phyloP scores from a whole-genome alignment of 2,329 filamentous ascomycete species.

The Davidsoniella virescens region DNA sequence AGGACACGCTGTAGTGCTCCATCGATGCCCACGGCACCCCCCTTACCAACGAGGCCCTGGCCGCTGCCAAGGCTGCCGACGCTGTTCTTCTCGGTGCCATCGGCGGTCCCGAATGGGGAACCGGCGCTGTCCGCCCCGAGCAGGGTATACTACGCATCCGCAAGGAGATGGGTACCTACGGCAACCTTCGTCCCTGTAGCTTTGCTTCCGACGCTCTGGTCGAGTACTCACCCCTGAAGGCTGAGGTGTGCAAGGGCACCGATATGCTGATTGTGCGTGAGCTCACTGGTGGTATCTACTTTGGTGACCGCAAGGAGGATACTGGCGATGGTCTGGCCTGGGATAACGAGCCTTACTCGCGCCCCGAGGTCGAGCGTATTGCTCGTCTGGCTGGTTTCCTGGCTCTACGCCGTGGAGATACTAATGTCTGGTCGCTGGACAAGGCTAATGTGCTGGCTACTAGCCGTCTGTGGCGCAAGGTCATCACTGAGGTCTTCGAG shows the following conservation, averaged over 20 bases:
- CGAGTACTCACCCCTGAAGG: constrained; percentile 73
- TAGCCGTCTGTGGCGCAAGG: constrained; percentile 75
- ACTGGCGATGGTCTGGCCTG: constrained; percentile 58
- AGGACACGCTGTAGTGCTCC: constrained; percentile 45
- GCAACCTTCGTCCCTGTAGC: constrained; percentile 90
- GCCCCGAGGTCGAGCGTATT: constrained; percentile 74
- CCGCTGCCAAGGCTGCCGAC: constrained; percentile 68
- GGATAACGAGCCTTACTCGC: constrained; percentile 78
- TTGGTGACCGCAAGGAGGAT: constrained; percentile 71
- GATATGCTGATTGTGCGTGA: constrained; percentile 90
- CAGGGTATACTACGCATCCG: constrained; percentile 81
- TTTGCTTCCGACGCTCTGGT: constrained; percentile 80
- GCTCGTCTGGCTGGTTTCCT: constrained; percentile 67
- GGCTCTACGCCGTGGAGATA: constrained; percentile 56
- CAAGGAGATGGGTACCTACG: constrained; percentile 87
- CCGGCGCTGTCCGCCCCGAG: constrained; percentile 72
- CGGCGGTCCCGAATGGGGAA: constrained; percentile 93
- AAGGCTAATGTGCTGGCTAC: constrained; percentile 96
- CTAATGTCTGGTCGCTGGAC: constrained; percentile 66
- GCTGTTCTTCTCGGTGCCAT: constrained; percentile 87
- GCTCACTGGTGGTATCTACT: constrained; percentile 87
- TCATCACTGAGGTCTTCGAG: constrained; percentile 67
- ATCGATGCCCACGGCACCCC: constrained; percentile 69
- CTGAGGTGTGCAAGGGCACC: constrained; percentile 66
- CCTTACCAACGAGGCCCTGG: constrained; percentile 68